A percentile compares a stretch with the other conserved stretches of the same genome.
Evolutionary conservation across 371 early-diverging fungal species (phyloP).

Genomic region (Actinomortierella wolfii): DNA sequence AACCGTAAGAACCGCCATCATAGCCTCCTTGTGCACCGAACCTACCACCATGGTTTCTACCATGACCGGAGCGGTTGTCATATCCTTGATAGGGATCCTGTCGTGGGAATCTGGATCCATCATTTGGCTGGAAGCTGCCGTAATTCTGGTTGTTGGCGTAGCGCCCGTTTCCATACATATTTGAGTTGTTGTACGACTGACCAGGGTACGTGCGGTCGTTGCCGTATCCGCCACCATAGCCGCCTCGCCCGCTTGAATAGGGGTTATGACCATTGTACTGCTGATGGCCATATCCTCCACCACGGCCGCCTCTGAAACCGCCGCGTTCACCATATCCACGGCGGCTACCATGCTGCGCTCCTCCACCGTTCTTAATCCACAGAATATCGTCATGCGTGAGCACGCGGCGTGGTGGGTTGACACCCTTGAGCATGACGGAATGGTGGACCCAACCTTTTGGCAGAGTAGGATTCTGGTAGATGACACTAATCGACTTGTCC

Average conservation of each 20-base stretch:
- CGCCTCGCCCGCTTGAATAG: conserved; percentile 17
- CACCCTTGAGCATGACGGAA: conserved; percentile 56
- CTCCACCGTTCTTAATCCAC: conserved; percentile 50
- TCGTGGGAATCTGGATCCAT: conserved; percentile 36
- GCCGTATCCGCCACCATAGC: conserved; percentile 30
- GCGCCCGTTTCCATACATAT: neutral
- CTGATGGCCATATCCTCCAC: conserved; percentile 10
- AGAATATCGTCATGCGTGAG: conserved; percentile 61
- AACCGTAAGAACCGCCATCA: conserved; percentile 31
- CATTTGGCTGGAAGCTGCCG: conserved; percentile 11
- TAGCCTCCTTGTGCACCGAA: conserved; percentile 44
- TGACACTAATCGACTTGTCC: conserved; percentile 62
- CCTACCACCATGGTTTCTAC: conserved; percentile 16
- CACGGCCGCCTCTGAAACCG: conserved; percentile 45
- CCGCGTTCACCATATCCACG: conserved; percentile 37
- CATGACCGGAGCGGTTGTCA: conserved; percentile 31
- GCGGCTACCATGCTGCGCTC: conserved; percentile 36
- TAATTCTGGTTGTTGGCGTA: conserved; percentile 9
- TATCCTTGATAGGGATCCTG: conserved; percentile 39
- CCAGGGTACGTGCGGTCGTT: conserved; percentile 43
- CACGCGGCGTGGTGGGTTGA: conserved; percentile 50
- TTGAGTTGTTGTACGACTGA: conserved; percentile 11
- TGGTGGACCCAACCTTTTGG: conserved; percentile 51
- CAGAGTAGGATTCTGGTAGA: conserved; percentile 53
- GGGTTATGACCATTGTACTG: neutral